phyloP scores from a whole-genome alignment of 2,329 filamentous ascomycete species.

The Beauveria brongniartii region DNA sequence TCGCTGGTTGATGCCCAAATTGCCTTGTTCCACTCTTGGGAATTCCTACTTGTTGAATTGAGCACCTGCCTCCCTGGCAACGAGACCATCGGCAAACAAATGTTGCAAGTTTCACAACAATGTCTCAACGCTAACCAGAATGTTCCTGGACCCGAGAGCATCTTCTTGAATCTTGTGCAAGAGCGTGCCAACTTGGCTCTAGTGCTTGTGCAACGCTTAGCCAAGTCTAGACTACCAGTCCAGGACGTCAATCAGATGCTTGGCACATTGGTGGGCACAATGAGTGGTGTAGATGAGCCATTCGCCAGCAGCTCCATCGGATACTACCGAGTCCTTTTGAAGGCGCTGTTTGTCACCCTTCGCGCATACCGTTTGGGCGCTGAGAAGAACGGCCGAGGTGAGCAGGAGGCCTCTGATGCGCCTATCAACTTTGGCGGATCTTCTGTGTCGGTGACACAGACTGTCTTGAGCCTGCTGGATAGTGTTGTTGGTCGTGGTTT shows the following conservation, averaged over 20 bases:
- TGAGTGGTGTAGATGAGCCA: slow-evolving; percentile 46
- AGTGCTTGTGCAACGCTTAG: slow-evolving; percentile 71
- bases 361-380: slow-evolving; percentile 47
- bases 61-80: slow-evolving; percentile 53
- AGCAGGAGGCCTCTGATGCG: slow-evolving; percentile 19
- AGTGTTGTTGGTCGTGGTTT: slow-evolving; percentile 75
- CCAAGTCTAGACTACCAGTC: slow-evolving; percentile 44
- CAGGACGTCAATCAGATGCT: slow-evolving; percentile 46
- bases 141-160: slow-evolving; percentile 62
- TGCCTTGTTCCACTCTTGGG: slow-evolving; percentile 80
- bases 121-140: slow-evolving; percentile 73
- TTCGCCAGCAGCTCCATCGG: slow-evolving; percentile 44
- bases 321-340: slow-evolving; percentile 78
- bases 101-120: slow-evolving; percentile 66
- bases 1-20: slow-evolving; percentile 90
- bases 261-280: slow-evolving; percentile 41
- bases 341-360: slow-evolving; percentile 75
- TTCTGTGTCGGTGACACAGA: slow-evolving; percentile 43
- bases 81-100: slow-evolving; percentile 53
- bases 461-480: slow-evolving; percentile 72
- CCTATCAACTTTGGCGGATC: slow-evolving; percentile 26
- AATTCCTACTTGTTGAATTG: slow-evolving; percentile 76
- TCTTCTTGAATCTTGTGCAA: slow-evolving; percentile 74
- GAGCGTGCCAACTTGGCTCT: slow-evolving; percentile 74
- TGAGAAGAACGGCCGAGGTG: not conserved